Conservation (phyloP, 2,329 filamentous ascomycete species). For the Falciphora oryzae region DNA sequence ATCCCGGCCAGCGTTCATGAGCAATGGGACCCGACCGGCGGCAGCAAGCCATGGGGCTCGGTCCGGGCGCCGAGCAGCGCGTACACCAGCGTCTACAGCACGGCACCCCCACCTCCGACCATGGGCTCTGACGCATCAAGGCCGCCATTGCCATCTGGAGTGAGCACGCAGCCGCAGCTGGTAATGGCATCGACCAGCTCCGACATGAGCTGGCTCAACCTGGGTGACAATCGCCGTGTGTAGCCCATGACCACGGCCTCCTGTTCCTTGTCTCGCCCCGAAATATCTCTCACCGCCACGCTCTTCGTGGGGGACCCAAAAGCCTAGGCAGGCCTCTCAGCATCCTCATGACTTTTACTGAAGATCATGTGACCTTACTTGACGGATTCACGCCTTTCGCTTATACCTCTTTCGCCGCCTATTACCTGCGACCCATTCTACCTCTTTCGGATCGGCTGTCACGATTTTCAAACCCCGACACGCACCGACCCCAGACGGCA, state of each 20-base stretch:
- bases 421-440: not conserved
- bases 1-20: conserved; percentile 59
- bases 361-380: conserved; percentile 3
- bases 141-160: conserved; percentile 25
- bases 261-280: not conserved
- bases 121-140: conserved; percentile 19
- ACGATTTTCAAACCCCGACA: not conserved
- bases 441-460: not conserved
- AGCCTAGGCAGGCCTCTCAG: conserved; percentile 3
- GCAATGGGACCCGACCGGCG: conserved; percentile 43
- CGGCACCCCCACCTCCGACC: conserved; percentile 32
- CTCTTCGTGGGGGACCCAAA: not conserved
- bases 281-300: too few species aligned
- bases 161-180: conserved; percentile 46
- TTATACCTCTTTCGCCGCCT: not conserved
- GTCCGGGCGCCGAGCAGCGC: conserved; percentile 46
- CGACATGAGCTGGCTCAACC: conserved; percentile 79
- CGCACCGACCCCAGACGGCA: not conserved
- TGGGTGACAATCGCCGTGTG: conserved; percentile 39
- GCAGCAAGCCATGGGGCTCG: conserved; percentile 40
- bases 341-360: not conserved
- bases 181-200: conserved; percentile 44
- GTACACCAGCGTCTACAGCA: conserved; percentile 40
- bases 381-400: conserved; percentile 2
- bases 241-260: not conserved